Base-by-base conservation (phyloP, 2,329 filamentous ascomycete genomes). In the Incumbomyces delicatus region DNA sequence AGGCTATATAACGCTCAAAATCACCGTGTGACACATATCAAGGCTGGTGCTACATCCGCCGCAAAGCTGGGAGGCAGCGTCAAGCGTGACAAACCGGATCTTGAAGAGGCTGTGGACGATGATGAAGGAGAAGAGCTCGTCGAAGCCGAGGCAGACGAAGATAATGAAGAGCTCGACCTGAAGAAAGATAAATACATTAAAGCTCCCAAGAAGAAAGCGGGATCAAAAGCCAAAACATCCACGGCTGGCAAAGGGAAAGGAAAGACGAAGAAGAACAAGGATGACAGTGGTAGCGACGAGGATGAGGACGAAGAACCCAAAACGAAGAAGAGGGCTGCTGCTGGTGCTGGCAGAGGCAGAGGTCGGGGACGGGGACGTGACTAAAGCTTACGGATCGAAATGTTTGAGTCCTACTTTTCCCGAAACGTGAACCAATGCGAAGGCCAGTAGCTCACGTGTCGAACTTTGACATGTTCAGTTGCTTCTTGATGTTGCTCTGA, bases 121-220 rank as follows among this genome's bases (percentile, higher is more conserved):
- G 88, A 87, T 4, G 54, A 57, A 35, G 90, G 81, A 30, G 68
- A 72, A 22, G 68, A 67, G 13, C 68, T 72, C 39, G 48, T 45
- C 22, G 46, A 46, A 30, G 72, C 69, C 12, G 65, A 68, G n/a
- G 63, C 70, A 2, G 76, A 68, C 1, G 77, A 80, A 35, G 78
- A 74, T 1, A 82, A 82, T 0, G 84, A 86, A 3, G 83, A 85
- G 0, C 69, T 81, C n/a, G 87, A 94, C 61, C 64, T 96, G 43
- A 87, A 84, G 60, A 94, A 90, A 62, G 92, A 98, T 67, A 96
- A 95, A 66, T 95, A 94, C 60, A 89, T 96, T 63, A 94, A 92
- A 65, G 77, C 84, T 61, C 87, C 90, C 11, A 95, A 95, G 73
- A 80, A 78, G 53, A 87, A 81, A 64, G 56, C 57, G 18, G 51